Conservation (phyloP, 164 flowering plant genomes). For the Santalum album region DNA sequence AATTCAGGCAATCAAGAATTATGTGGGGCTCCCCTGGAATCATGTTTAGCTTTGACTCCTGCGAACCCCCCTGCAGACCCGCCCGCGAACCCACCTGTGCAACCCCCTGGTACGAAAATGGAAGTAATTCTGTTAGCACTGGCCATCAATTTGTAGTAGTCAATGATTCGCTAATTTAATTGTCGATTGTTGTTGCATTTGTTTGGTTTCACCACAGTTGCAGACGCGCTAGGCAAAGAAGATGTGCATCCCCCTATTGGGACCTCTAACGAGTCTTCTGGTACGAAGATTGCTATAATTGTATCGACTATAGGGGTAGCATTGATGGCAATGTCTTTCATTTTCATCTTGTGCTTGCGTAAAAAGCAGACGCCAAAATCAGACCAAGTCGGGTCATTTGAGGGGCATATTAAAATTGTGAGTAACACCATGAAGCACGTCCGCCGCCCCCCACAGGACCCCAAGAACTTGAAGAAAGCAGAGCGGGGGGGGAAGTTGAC, state of each 20-base stretch:
- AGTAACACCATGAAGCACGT: too few relatives aligned
- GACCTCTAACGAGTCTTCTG: not conserved
- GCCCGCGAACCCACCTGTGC: not conserved
- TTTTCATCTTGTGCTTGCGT: not conserved
- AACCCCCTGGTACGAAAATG: too few relatives aligned
- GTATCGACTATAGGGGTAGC: not conserved
- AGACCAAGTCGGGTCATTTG: too few relatives aligned
- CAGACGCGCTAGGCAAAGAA: too few relatives aligned
- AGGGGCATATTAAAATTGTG: too few relatives aligned
- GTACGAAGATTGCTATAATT: not conserved
- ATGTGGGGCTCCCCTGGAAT: not conserved
- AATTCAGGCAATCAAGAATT: not conserved
- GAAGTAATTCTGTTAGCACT: too few relatives aligned
- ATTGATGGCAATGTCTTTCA: not conserved
- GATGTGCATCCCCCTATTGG: not conserved
- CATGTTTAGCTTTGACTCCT: not conserved
- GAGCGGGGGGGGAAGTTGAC: conserved; percentile 23
- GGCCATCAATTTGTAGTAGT: too few relatives aligned
- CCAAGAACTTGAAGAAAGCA: conserved; percentile 4
- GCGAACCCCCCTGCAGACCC: not conserved
- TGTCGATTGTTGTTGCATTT: too few relatives aligned
- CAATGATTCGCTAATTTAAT: too few relatives aligned
- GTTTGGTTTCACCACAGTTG: too few relatives aligned
- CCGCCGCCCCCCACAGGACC: not conserved
- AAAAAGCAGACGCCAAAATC: too few relatives aligned